These are phyloP conservation scores for Yamadazyma olivae DNA, from an alignment of 805 yeast genomes.

Conservation along the genomic window DNA sequence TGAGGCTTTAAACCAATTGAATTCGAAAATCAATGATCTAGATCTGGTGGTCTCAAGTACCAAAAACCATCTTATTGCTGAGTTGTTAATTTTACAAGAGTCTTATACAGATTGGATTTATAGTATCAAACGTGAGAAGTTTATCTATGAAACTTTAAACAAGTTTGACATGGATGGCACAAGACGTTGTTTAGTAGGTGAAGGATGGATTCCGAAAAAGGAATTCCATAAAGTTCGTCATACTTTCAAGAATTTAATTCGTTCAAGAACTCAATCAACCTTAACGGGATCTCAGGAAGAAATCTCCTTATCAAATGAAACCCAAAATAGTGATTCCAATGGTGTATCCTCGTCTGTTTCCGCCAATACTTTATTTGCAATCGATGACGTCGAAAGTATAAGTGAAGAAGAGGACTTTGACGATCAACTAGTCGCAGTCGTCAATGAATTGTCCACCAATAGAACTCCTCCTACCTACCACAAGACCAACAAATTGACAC, in stretches of 20 bases:
- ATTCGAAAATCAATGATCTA: slow-evolving; percentile 29
- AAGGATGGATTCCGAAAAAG: slow-evolving; percentile 69
- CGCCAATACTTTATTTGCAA: slow-evolving; percentile 18
- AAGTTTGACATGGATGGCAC: slow-evolving; percentile 65
- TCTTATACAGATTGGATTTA: slow-evolving; percentile 28
- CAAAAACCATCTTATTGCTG: slow-evolving; percentile 33
- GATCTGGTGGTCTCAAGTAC: slow-evolving; percentile 31
- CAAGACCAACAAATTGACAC: slow-evolving; percentile 65
- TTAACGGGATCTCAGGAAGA: slow-evolving; percentile 16
- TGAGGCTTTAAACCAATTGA: slow-evolving; percentile 28
- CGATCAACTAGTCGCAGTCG: slow-evolving; percentile 34
- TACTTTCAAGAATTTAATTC: slow-evolving; percentile 42
- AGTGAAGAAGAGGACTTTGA: slow-evolving; percentile 14
- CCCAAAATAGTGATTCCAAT: slow-evolving; percentile 1
- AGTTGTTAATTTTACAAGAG: slow-evolving; percentile 35
- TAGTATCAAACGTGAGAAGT: slow-evolving; percentile 49
- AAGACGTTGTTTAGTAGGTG: slow-evolving; percentile 65
- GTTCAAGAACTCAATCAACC: slow-evolving; percentile 24
- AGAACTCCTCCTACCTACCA: slow-evolving; percentile 72
- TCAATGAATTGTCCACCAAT: slow-evolving; percentile 61
- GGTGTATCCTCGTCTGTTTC: background rate
- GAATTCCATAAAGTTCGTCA: slow-evolving; percentile 39
- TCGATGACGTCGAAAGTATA: slow-evolving; percentile 14
- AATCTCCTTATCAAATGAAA: slow-evolving; percentile 6
- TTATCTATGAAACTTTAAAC: slow-evolving; percentile 58